A percentile compares a stretch with the other conserved stretches of the same genome.
phyloP scores from a whole-genome alignment of 1,139 yeast species.

The Candida gigantensis region DNA sequence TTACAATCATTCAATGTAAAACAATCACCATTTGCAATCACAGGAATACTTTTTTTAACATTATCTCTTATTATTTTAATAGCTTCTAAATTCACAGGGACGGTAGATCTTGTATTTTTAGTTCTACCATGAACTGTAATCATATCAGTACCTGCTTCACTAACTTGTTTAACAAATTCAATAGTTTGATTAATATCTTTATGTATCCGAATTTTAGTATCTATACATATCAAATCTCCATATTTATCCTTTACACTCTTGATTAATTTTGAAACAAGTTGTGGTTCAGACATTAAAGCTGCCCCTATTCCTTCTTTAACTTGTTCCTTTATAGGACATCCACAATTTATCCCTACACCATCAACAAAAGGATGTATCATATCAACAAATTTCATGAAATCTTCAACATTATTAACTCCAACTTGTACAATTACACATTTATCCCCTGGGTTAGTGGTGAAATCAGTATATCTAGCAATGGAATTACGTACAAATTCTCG shows the following conservation, averaged over 20 bases:
- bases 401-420: constrained; percentile 87
- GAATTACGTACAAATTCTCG: constrained; percentile 89
- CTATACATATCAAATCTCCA: constrained; percentile 71
- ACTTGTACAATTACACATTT: constrained; percentile 83
- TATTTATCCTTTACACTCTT: constrained; percentile 73
- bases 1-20: constrained; percentile 64
- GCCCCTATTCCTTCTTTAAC: constrained; percentile 97
- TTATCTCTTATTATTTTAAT: constrained; percentile 63
- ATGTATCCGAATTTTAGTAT: constrained; percentile 90
- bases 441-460: constrained; percentile 73
- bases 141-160: constrained; percentile 88
- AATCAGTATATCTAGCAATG: constrained; percentile 79
- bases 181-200: constrained; percentile 71
- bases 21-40: constrained; percentile 96
- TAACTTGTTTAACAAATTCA: constrained; percentile 69
- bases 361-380: constrained; percentile 91
- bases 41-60: constrained; percentile 61
- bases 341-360: constrained; percentile 94
- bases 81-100: constrained; percentile 82
- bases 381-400: constrained; percentile 76
- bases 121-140: constrained; percentile 95
- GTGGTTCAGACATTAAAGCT: constrained; percentile 84
- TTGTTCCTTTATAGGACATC: constrained; percentile 96
- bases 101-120: constrained; percentile 77
- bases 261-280: constrained; percentile 81